These are phyloP conservation scores for Albatrellus ellisii DNA, from an alignment of 768 basidiomycete species.

Conservation along the genomic window DNA sequence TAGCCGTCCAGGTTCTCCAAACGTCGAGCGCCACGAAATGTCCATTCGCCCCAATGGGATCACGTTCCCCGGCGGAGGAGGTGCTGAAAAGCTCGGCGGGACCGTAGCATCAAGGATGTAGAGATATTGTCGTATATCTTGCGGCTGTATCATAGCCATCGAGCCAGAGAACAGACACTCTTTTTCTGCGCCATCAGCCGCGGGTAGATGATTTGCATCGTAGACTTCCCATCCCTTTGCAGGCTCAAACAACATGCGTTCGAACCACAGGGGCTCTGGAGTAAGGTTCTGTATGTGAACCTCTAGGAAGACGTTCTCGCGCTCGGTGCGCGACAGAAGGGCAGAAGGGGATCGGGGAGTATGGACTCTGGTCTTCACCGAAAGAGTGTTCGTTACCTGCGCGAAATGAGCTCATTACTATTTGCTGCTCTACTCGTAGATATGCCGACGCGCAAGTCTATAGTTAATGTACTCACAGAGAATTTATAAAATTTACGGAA, in stretches of 20 bases:
- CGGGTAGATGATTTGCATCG: conserved; percentile 35
- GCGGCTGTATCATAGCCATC: conserved; percentile 65
- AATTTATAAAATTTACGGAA: conserved; percentile 92
- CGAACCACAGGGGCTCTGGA: conserved; percentile 62
- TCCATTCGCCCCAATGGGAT: conserved; percentile 81
- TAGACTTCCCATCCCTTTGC: conserved; percentile 50
- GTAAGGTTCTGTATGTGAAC: conserved; percentile 87
- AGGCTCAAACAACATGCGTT: conserved; percentile 69
- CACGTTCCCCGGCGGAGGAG: conserved; percentile 51
- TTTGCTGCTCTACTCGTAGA: too few relatives aligned
- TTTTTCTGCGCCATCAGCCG: conserved; percentile 14
- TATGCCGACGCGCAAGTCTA: conserved; percentile 38
- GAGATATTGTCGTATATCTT: conserved; percentile 78
- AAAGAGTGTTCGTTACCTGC: conserved; percentile 87
- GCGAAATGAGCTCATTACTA: not conserved
- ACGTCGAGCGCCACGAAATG: conserved; percentile 76
- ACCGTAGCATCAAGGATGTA: conserved; percentile 57
- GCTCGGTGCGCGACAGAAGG: conserved; percentile 43
- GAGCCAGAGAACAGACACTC: conserved; percentile 43
- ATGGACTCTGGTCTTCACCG: conserved; percentile 93
- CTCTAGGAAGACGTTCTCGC: conserved; percentile 83
- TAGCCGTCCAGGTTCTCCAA: conserved; percentile 77
- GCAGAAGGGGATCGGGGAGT: conserved; percentile 61
- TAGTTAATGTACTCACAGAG: conserved; percentile 46
- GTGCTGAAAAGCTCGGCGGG: conserved; percentile 30